Evolutionary conservation across 805 yeast genomes (phyloP), one percentile per base, ranked within the genome.

Genomic region (Hanseniaspora guilliermondii): DNA sequence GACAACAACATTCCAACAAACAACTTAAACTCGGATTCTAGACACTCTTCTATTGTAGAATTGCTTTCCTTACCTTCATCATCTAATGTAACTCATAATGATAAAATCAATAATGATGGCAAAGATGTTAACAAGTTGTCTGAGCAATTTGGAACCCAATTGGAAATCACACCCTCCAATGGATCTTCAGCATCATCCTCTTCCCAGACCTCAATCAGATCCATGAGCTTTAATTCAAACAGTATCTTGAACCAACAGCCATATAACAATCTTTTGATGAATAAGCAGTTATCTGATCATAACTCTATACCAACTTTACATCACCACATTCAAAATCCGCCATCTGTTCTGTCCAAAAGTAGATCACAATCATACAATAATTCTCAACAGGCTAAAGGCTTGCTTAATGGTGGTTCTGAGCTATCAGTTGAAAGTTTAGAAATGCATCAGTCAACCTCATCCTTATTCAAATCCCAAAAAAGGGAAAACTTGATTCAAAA

Each of bases 371-470:
- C 49, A 5, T 42, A 44, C 14, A 36, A 33, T 12, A 39, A 17
- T 7, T 9, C 47, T 6, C 53, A 40, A 17, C 47, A 27, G n/a
- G 11, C 36, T 12, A 27, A 44, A 17, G 19, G 25, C 12, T 14
- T 32, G 5, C 38, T n/a, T 19, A 25, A n/a, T 12, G 33, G 25
- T 14, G 32, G 32, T 17, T 11, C 47, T 4, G 47, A 44, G 4
- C 11, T 44, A 11, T 44, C 47, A 2, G 17, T n/a, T 1, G 47
- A 44, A 30, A 32, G 47, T 8, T 8, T 44, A 6, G 55, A 49
- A 4, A 41, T 53, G 48, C 30, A 25, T 41, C 44, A 55, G 22
- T 25, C 25, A 32, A 56, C 60, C 1, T 58, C 61, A 6, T 61
- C 61, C 17, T 57, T 61, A 33, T 49, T 52, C 33, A 52, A 44